Base-by-base conservation (phyloP, 2,329 filamentous ascomycete species). In the Myotisia sp. region DNA sequence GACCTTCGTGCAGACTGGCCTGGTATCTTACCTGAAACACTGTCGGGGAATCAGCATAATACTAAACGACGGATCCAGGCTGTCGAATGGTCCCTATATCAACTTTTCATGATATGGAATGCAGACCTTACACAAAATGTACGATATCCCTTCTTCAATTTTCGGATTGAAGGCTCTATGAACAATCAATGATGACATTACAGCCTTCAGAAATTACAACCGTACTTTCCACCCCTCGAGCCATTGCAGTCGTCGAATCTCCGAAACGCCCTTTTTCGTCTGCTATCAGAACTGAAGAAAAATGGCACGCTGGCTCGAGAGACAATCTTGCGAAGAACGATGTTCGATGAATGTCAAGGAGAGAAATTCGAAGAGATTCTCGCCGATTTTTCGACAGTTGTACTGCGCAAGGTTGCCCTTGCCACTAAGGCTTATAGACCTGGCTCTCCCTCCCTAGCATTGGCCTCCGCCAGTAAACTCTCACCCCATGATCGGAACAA, bases 291-390 rank as follows among this genome's bases (percentile, higher is more conserved):
- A 33, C 65, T 84, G 39, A 95, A 95, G 63, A 92, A 92, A 62
- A 82, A 74, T 59, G 86, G 85, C 19, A 64, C 78, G 0, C 64
- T 95, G 6, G 82, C 84, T 3, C 70, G 82, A 32, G 85, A 93
- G 49, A 71, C 72, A 0, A 71, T 92, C 1, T 60, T 95, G 20
- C 74, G 90, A 33, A 94, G 93, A 62, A 92, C 84, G 0, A 93
- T 94, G 82, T 65, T 98, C 33, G 90, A 98, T 52, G 87, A 98
- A 47, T 98, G 90, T 60, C 86, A 80, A 44, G 87, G 87, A 4
- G 85, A 93, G 36, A 77, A 83, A 42, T 72, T 95, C 36, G 85
- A 86, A 52, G 90, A 98, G 51, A 62, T 93, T 1, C 66, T 95
- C 18, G 74, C 83, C 3, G 67, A 74, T 0, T 92, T 98, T 48